Evolutionary conservation across 2,329 filamentous ascomycete species (phyloP).

Genomic region (Fusarium lateritium): DNA sequence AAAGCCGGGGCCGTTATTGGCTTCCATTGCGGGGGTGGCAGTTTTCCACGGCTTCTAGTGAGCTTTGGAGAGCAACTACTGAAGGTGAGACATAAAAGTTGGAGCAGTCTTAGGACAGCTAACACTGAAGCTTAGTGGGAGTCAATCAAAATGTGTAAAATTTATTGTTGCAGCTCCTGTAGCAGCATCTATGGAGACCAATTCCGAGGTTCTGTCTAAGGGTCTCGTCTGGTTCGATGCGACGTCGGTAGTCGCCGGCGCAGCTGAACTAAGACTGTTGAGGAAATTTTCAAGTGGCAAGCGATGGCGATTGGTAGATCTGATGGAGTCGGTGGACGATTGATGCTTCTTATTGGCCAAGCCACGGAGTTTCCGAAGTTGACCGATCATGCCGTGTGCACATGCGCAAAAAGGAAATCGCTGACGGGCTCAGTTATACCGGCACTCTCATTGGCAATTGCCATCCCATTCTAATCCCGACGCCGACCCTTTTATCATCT

Average conservation of each 20-base stretch:
- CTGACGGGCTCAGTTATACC: slow-evolving; percentile 42
- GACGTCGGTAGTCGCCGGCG: slow-evolving; percentile 32
- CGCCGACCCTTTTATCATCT: slow-evolving; percentile 21
- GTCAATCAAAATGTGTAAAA: background rate
- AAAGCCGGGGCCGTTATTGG: slow-evolving; percentile 51
- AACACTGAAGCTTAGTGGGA: background rate
- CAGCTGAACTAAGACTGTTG: slow-evolving; percentile 26
- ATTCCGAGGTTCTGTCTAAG: slow-evolving; percentile 15
- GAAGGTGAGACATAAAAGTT: background rate
- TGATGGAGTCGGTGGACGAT: background rate
- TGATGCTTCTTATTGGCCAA: slow-evolving; percentile 16
- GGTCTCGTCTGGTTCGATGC: slow-evolving; percentile 27
- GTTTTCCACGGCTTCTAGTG: slow-evolving; percentile 18
- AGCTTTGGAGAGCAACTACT: background rate
- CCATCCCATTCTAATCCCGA: slow-evolving; percentile 18
- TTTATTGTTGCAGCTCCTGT: background rate
- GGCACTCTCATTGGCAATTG: slow-evolving; percentile 47
- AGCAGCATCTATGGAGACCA: background rate
- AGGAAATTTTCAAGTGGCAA: slow-evolving; percentile 31
- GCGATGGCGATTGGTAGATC: slow-evolving; percentile 28
- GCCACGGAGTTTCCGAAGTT: slow-evolving; percentile 43
- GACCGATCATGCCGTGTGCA: slow-evolving; percentile 42
- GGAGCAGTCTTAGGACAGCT: background rate
- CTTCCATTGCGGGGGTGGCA: slow-evolving; percentile 10
- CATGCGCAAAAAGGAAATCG: slow-evolving; percentile 30